These are phyloP conservation scores for Psidium friedrichsthalianum DNA, from an alignment of 345 rosid genomes.

Conservation along the genomic window DNA sequence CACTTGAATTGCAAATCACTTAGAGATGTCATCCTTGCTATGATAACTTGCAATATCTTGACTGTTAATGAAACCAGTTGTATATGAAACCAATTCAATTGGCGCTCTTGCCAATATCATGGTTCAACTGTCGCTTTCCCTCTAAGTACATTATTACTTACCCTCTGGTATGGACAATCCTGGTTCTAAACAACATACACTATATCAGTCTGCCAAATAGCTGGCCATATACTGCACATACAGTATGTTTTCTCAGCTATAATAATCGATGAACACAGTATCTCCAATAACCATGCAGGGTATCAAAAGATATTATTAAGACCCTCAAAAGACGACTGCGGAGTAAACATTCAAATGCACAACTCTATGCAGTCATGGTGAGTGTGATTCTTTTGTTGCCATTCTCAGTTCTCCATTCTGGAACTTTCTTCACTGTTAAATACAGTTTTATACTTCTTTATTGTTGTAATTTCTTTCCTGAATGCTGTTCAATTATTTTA, in stretches of 20 bases:
- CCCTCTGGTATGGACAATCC: background rate
- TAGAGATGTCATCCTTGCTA: background rate
- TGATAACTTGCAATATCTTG: background rate
- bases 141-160: background rate
- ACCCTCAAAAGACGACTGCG: constrained; percentile 84
- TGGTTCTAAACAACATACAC: background rate
- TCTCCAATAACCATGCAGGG: constrained; percentile 27
- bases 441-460: background rate
- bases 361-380: constrained; percentile 81
- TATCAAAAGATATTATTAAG: constrained; percentile 70
- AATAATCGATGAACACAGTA: background rate
- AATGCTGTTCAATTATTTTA: background rate
- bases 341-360: constrained; percentile 56
- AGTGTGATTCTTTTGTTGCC: constrained; percentile 2
- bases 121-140: background rate
- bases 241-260: background rate
- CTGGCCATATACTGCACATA: background rate
- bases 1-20: background rate
- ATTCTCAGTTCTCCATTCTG: background rate
- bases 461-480: background rate
- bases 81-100: background rate
- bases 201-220: background rate
- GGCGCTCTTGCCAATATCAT: background rate
- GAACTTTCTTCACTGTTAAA: background rate
- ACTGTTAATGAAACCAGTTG: background rate